Evolutionary conservation across 2,329 filamentous ascomycete species (phyloP).

Genomic region (Aureobasidium namibiae): DNA sequence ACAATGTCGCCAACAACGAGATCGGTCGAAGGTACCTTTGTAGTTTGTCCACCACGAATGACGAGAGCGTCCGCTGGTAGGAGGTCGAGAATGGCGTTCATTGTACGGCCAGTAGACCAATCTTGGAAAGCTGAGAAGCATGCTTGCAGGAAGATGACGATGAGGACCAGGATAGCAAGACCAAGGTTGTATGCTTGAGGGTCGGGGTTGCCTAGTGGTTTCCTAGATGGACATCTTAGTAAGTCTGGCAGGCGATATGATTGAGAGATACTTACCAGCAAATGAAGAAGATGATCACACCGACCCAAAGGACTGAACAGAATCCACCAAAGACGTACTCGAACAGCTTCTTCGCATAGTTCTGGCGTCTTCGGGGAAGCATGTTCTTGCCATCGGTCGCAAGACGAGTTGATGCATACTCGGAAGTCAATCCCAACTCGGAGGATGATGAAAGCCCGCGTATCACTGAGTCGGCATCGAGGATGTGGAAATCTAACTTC

Average conservation of each 20-base stretch:
- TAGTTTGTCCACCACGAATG: slow-evolving; percentile 31
- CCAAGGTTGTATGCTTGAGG: slow-evolving; percentile 38
- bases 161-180: slow-evolving; percentile 39
- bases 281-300: slow-evolving; percentile 41
- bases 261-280: slow-evolving; percentile 30
- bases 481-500: slow-evolving; percentile 33
- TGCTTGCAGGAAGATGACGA: slow-evolving; percentile 42
- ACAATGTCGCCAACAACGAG: slow-evolving; percentile 36
- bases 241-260: neutral
- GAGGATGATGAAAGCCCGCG: slow-evolving; percentile 14
- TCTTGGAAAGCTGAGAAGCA: slow-evolving; percentile 41
- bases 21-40: slow-evolving; percentile 27
- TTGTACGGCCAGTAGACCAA: slow-evolving; percentile 40
- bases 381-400: slow-evolving; percentile 36
- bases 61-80: slow-evolving; percentile 37
- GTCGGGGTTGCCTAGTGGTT: slow-evolving; percentile 36
- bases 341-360: slow-evolving; percentile 36
- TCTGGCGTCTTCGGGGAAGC: slow-evolving; percentile 35
- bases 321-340: slow-evolving; percentile 41
- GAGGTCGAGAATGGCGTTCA: slow-evolving; percentile 41
- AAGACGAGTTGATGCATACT: slow-evolving; percentile 28
- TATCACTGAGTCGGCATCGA: slow-evolving; percentile 28
- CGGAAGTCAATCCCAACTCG: slow-evolving; percentile 29
- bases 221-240: neutral
- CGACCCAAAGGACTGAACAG: slow-evolving; percentile 41